Evolutionary conservation across 306 rosid genomes (phyloP), one percentile per base, ranked within the genome.

Genomic region (Cyamopsis tetragonoloba): DNA sequence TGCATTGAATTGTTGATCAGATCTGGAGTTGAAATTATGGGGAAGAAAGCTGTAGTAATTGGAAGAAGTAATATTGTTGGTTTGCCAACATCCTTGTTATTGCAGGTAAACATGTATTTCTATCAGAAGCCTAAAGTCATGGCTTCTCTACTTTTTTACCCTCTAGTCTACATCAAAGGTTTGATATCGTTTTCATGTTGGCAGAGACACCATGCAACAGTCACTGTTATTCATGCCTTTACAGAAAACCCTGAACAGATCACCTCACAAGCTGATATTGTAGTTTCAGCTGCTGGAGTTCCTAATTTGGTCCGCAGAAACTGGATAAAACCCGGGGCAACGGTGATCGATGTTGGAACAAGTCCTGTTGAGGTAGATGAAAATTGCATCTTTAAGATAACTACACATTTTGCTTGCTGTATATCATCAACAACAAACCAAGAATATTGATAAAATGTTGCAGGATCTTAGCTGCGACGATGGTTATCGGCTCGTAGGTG

Each of bases 161-260:
- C 23, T 31, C 56, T 14, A n/a, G n/a, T 20, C 48, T 70, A 49
- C 41, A 53, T 39, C 24, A 72, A n/a, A 50, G 24, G 56, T 24
- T 8, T 63, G 14, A 28, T 70, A 49, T 37, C 4, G n/a, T 59
- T 41, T 50, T 15, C 48, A 56, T 48, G 62, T 69, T 56, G 55
- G 67, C 88, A 92, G 98, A 89, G 98, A 80, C 85, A 89, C 83
- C 93, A 89, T 72, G 98, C 96, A 4, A 87, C 93, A 34, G 98
- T 92, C 70, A 89, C 93, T 51, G 51, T 81, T n/a, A 58, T 89
- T 15, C 93, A 92, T 68, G 85, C 89, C 10, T 85, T 81, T 58
- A 92, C 98, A 32, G 76, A 83, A 70, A 81, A 85, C 68, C 96
- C 92, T 3, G 89, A 86, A 68, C 78, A 70, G 43, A 81, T 89